These are phyloP conservation scores for Centaurea solstitialis DNA, from an alignment of 129 eudicot genomes.

Conservation along the genomic window DNA sequence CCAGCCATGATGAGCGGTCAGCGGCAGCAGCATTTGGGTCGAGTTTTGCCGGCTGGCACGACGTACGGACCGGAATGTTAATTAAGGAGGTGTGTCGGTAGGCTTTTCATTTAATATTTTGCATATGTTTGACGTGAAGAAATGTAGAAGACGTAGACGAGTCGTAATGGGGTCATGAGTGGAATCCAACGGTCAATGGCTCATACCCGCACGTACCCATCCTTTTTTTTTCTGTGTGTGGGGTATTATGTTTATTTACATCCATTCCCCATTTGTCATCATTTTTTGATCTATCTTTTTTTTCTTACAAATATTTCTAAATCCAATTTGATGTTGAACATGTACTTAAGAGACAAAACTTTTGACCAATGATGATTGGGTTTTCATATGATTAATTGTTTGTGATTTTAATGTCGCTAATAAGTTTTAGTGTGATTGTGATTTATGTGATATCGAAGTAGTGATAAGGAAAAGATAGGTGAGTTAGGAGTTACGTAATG, in stretches of 20 bases:
- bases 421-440: too few species aligned
- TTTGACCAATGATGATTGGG: too few species aligned
- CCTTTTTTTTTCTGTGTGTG: not conserved
- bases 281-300: too few species aligned
- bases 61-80: not conserved
- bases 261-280: not conserved
- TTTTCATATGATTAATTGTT: too few species aligned
- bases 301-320: not conserved
- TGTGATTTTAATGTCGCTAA: too few species aligned
- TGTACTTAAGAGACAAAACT: too few species aligned
- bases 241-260: not conserved
- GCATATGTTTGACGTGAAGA: not conserved
- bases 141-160: not conserved
- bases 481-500: too few species aligned
- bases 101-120: not conserved
- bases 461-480: too few species aligned
- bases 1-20: not conserved
- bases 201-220: conserved; percentile 32
- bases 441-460: too few species aligned
- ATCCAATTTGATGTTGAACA: not conserved
- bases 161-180: not conserved
- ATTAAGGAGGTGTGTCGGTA: not conserved
- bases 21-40: not conserved
- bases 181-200: conserved; percentile 22
- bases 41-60: not conserved